Conservation (phyloP, 257 asterid genomes). For the Gardenia jasminoides region DNA sequence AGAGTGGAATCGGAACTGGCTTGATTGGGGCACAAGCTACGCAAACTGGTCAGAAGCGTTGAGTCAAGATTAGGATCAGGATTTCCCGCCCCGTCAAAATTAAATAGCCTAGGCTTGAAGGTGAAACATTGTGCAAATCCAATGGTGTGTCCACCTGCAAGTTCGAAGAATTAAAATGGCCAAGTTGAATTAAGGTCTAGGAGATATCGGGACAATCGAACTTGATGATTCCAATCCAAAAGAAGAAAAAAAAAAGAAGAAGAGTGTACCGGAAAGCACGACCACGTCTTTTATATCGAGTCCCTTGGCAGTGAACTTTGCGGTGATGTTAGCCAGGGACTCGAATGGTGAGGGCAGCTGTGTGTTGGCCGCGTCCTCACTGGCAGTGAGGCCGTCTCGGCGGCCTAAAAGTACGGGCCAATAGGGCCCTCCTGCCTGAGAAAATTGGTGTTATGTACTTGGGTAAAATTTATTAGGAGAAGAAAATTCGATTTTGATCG, state of each 20-base stretch:
- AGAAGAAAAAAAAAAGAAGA: neutral
- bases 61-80: constrained; percentile 65
- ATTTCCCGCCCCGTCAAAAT: constrained; percentile 73
- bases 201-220: neutral
- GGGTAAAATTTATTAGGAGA: too few species aligned
- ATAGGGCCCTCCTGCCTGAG: constrained; percentile 61
- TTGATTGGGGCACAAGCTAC: constrained; percentile 47
- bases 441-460: neutral
- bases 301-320: constrained; percentile 59
- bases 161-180: neutral
- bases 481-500: neutral
- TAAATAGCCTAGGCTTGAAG: constrained; percentile 59
- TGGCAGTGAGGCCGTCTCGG: constrained; percentile 71
- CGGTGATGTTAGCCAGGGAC: constrained; percentile 55
- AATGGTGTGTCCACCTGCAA: constrained; percentile 68
- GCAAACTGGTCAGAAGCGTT: constrained; percentile 37
- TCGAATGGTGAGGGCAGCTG: constrained; percentile 69
- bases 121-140: constrained; percentile 79
- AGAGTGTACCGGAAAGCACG: constrained; percentile 57
- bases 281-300: constrained; percentile 64
- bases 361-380: constrained; percentile 48
- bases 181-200: neutral
- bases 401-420: constrained; percentile 66
- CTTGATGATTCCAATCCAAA: too few species aligned
- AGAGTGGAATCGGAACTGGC: constrained; percentile 46